Percentiles rank a stretch among this genome's conserved stretches.
phyloP scores from a whole-genome alignment of 2,329 filamentous ascomycete genomes.

The Daldinia eschscholtzii region DNA sequence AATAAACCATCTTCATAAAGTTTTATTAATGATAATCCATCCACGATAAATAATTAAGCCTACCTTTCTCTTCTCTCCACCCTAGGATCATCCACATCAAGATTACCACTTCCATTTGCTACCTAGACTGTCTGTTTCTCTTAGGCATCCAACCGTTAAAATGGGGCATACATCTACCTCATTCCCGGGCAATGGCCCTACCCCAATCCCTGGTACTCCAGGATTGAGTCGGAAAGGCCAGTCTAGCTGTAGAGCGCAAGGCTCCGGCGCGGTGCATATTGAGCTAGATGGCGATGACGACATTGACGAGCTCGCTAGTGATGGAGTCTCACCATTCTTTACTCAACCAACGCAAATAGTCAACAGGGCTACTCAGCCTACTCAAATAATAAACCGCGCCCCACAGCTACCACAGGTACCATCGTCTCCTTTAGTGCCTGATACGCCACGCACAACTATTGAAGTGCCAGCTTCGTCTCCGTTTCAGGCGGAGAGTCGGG shows the following conservation, averaged over 20 bases:
- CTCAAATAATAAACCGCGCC: constrained; percentile 58
- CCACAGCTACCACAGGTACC: constrained; percentile 51
- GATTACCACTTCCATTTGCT: not conserved
- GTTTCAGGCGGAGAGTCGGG: constrained; percentile 61
- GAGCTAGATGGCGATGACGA: constrained; percentile 54
- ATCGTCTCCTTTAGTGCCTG: constrained; percentile 53
- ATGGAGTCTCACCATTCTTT: constrained; percentile 60
- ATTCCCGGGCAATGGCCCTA: constrained; percentile 32
- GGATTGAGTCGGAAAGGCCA: constrained; percentile 30
- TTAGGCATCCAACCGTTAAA: constrained; percentile 5
- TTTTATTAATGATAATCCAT: not conserved
- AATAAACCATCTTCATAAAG: not conserved
- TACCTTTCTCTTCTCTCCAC: not conserved
- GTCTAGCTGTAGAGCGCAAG: constrained; percentile 16
- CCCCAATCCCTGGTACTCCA: constrained; percentile 34
- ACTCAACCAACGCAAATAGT: constrained; percentile 68
- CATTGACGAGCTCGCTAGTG: constrained; percentile 60
- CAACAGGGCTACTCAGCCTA: constrained; percentile 57
- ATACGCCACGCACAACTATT: constrained; percentile 64
- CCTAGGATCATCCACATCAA: not conserved
- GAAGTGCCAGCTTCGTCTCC: constrained; percentile 95
- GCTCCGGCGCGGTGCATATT: constrained; percentile 39
- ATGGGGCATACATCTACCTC: constrained; percentile 29
- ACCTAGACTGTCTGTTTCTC: not conserved
- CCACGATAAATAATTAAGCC: constrained; percentile 3